Conservation (phyloP, 169 alveolate species). For the Pseudocohnilembus persalinus region DNA sequence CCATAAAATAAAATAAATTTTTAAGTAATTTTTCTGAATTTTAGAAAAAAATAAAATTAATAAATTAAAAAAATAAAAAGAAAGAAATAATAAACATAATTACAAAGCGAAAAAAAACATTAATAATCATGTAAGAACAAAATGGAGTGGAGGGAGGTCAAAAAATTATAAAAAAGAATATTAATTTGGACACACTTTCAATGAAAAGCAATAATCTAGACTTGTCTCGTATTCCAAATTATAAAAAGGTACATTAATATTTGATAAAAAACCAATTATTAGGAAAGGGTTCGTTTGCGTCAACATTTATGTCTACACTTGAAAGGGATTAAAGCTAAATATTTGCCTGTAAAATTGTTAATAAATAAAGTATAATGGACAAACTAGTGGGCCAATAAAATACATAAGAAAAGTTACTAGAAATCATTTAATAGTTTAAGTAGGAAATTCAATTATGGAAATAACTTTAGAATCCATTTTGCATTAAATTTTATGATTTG, state of each 20-base stretch:
- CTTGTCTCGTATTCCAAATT: not conserved
- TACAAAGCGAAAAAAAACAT: too few relatives aligned
- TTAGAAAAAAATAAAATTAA: too few relatives aligned
- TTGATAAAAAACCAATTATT: not conserved
- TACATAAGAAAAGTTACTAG: not conserved
- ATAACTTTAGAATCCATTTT: not conserved
- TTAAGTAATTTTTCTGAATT: too few relatives aligned
- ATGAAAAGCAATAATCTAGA: not conserved
- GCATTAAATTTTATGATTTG: constrained; percentile 3
- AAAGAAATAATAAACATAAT: too few relatives aligned
- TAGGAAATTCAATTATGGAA: constrained; percentile 23
- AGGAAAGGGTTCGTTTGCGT: constrained; percentile 1
- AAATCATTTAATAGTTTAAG: not conserved
- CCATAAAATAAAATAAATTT: too few relatives aligned
- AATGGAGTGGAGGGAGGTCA: too few relatives aligned
- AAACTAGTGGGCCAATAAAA: not conserved
- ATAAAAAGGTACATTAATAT: too few relatives aligned
- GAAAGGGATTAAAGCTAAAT: not conserved
- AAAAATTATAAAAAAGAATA: too few relatives aligned
- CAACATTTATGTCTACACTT: not conserved
- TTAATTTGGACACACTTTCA: not conserved
- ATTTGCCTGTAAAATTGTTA: constrained; percentile 1
- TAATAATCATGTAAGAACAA: too few relatives aligned
- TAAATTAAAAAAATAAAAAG: too few relatives aligned
- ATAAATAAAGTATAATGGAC: not conserved